These are phyloP conservation scores for Pythium guiyangense DNA, from an alignment of 352 stramenopile species.

Conservation along the genomic window DNA sequence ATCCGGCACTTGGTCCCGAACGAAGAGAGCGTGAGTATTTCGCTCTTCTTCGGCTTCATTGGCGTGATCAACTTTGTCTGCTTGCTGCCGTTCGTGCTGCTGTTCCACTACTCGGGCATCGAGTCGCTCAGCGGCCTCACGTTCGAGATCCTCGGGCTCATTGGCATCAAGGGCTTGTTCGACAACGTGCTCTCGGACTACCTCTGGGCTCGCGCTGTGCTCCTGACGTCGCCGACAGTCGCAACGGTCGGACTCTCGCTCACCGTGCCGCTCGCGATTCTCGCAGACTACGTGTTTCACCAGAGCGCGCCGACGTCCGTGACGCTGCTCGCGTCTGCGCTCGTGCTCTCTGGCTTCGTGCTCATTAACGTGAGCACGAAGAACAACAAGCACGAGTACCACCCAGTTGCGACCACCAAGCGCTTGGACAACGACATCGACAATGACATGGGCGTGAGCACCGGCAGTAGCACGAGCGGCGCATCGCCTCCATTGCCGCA, in stretches of 20 bases:
- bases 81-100: slow-evolving; percentile 55
- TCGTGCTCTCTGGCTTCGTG: slow-evolving; percentile 78
- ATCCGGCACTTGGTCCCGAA: slow-evolving; percentile 76
- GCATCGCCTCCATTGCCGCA: not conserved
- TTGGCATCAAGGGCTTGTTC: slow-evolving; percentile 90
- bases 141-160: slow-evolving; percentile 77
- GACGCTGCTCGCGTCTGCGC: slow-evolving; percentile 52
- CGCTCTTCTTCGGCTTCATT: slow-evolving; percentile 95
- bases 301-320: slow-evolving; percentile 39
- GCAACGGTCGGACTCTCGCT: slow-evolving; percentile 95
- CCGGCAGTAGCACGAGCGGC: not conserved
- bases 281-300: slow-evolving; percentile 83
- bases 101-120: slow-evolving; percentile 67
- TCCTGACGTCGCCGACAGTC: slow-evolving; percentile 96
- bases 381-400: slow-evolving; percentile 57
- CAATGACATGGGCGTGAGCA: slow-evolving; percentile 12
- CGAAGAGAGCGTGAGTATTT: slow-evolving; percentile 88
- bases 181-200: slow-evolving; percentile 97
- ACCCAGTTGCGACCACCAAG: slow-evolving; percentile 28
- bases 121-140: slow-evolving; percentile 68
- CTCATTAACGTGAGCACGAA: slow-evolving; percentile 47
- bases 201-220: slow-evolving; percentile 92
- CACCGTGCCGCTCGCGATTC: slow-evolving; percentile 95
- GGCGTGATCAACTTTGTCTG: slow-evolving; percentile 86
- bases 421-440: slow-evolving; percentile 13